Evolutionary conservation across 208 protist genomes (phyloP).

Genomic region (Histomonas meleagridis): DNA sequence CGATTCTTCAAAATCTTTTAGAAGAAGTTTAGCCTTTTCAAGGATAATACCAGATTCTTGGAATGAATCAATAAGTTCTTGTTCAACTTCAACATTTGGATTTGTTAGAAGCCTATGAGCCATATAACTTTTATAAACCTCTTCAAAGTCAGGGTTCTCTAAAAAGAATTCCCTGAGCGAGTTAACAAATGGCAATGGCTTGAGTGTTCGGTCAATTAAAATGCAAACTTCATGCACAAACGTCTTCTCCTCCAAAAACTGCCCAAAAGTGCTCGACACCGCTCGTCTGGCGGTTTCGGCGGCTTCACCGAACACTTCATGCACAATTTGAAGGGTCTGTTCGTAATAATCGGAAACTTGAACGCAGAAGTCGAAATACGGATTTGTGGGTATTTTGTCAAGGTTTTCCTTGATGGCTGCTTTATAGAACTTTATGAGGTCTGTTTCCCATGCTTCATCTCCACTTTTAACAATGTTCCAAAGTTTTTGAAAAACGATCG

Average conservation of each 20-base stretch:
- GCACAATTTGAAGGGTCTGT: not conserved
- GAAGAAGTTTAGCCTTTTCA: not conserved
- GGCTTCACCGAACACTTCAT: not conserved
- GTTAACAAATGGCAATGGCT: not conserved
- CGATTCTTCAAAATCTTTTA: not conserved
- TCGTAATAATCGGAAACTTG: not conserved
- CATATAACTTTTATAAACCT: not conserved
- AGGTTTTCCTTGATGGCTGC: not conserved
- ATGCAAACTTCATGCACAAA: not conserved
- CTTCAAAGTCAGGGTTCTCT: not conserved
- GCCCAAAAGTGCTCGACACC: not conserved
- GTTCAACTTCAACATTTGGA: not conserved
- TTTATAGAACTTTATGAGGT: not conserved
- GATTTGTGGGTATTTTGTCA: not conserved
- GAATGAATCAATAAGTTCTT: not conserved
- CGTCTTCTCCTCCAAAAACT: not conserved
- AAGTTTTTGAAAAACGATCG: too few species aligned
- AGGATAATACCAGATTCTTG: not conserved
- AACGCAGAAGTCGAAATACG: not conserved
- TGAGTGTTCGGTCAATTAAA: not conserved
- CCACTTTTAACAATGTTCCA: too few species aligned
- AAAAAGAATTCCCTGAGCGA: not conserved
- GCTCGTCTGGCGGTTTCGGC: not conserved
- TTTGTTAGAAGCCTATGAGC: not conserved
- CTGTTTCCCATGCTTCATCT: too few species aligned